Base-by-base conservation (phyloP, 345 rosid genomes). In the Corymbia maculata region DNA sequence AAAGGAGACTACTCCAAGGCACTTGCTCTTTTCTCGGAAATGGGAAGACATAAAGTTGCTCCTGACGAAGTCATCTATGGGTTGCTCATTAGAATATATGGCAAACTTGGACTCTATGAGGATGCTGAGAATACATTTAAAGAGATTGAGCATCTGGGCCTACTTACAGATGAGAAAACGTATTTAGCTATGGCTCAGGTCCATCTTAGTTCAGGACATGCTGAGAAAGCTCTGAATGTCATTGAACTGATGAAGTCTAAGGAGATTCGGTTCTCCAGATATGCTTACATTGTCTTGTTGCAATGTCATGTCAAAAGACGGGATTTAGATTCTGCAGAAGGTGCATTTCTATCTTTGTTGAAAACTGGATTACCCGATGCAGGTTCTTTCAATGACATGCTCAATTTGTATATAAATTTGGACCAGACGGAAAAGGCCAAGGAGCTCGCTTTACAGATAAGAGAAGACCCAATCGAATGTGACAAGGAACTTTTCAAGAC, bases 141-240 rank as follows among this genome's bases (percentile, higher is more conserved):
- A 91, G 99, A 96, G 93, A 92, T 88, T 86, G 86, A 93, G 87
- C 93, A 88, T 52, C 91, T 93, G 70, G 96, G 97, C 90, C 86
- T 95, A 64, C 94, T 97, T 89, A 92, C 91, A 88, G 93, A 92
- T 88, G 98, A 96, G 93, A 97, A 95, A 93, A 96, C 99, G 16
- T 97, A 95, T 92, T 89, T 97, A 92, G 95, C 97, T 42, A 97
- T 97, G 98, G 97, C 98, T 22, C 98, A 95, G 90, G 98, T 97
- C 80, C 93, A 95, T 93, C 94, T 95, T 13, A 93, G 89, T 88
- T 93, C 95, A 0, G 94, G 97, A 52, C 95, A 94, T 90, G 92
- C 90, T 85, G 94, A 91, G 89, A 95, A 93, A 88, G 99, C 99
- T 85, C 90, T 96, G 90, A 82, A 87, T 88, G 90, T 94, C 32